Percentiles rank a stretch among this genome's conserved stretches.
These are phyloP conservation scores for Populus euphratica DNA, from an alignment of 345 rosid genomes.

Conservation along the genomic window DNA sequence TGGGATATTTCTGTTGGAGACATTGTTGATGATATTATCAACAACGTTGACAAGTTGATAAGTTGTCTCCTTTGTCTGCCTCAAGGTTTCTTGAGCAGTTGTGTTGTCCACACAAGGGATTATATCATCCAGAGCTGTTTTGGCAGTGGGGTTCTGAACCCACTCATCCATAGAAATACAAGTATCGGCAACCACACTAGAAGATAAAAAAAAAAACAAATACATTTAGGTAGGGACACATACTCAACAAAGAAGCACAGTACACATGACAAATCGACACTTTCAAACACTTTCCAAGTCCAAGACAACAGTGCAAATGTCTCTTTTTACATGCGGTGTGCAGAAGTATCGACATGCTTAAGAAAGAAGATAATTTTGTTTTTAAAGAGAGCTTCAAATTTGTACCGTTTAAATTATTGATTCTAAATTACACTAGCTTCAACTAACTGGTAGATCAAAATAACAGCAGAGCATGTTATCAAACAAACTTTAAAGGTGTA, in stretches of 20 bases:
- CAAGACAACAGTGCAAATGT: no score
- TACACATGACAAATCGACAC: background rate
- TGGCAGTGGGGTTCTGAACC: constrained; percentile 79
- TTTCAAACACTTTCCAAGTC: background rate
- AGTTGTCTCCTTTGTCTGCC: constrained; percentile 52
- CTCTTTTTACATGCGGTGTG: background rate
- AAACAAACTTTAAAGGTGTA: background rate
- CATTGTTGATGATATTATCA: constrained; percentile 42
- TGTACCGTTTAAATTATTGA: background rate
- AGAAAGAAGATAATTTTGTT: background rate
- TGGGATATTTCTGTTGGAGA: constrained; percentile 54
- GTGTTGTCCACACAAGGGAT: constrained; percentile 91
- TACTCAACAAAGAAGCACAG: background rate
- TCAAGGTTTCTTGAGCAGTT: constrained; percentile 79
- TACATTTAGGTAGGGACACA: background rate
- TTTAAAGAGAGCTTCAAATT: background rate
- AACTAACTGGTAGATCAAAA: background rate
- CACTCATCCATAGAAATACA: constrained; percentile 94
- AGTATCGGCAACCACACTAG: constrained; percentile 80
- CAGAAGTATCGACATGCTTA: background rate
- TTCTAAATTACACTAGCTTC: background rate
- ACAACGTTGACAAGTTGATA: constrained; percentile 54
- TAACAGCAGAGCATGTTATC: background rate
- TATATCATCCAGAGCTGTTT: constrained; percentile 87
- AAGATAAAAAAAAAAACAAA: background rate